Evolutionary conservation across 2,329 filamentous ascomycete genomes (phyloP).

Genomic region (Phaeomoniella chlamydospora): DNA sequence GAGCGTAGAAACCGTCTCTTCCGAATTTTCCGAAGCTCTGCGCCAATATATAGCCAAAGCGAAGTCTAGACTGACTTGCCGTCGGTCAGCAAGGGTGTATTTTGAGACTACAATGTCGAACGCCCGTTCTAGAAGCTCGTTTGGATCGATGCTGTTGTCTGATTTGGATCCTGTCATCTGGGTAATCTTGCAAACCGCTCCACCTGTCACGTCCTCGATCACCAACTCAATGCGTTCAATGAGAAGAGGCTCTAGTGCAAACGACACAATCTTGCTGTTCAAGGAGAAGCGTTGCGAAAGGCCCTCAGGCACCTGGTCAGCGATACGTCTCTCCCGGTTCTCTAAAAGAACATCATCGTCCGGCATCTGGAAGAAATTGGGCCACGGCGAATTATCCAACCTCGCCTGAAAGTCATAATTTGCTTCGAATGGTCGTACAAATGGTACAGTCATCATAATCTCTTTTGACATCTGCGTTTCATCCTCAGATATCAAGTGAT

Average conservation of each 20-base stretch:
- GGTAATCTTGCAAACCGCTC: slow-evolving; percentile 32
- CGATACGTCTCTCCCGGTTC: slow-evolving; percentile 4
- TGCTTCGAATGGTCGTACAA: slow-evolving; percentile 78
- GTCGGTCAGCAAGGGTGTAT: slow-evolving; percentile 64
- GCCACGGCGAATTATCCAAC: slow-evolving; percentile 67
- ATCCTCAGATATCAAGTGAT: slow-evolving; percentile 64
- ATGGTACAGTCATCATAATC: slow-evolving; percentile 51
- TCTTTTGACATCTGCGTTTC: slow-evolving; percentile 70
- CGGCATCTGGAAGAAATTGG: slow-evolving; percentile 57
- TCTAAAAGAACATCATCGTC: slow-evolving; percentile 29
- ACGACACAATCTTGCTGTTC: slow-evolving; percentile 56
- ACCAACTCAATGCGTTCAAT: slow-evolving; percentile 52
- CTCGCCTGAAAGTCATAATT: slow-evolving; percentile 77
- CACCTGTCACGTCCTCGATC: slow-evolving; percentile 46
- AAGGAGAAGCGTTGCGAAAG: slow-evolving; percentile 72
- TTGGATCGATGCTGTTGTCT: not conserved
- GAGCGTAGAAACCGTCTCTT: slow-evolving; percentile 53
- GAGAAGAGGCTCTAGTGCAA: slow-evolving; percentile 49
- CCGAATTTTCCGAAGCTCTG: slow-evolving; percentile 26
- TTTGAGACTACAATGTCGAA: slow-evolving; percentile 31
- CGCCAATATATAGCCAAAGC: slow-evolving; percentile 66
- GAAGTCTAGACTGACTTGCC: slow-evolving; percentile 59
- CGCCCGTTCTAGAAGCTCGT: not conserved
- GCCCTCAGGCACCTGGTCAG: slow-evolving; percentile 34
- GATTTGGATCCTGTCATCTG: not conserved